Conservation (phyloP, 192 early-diverging fungal species). For the Backusella macrospora region DNA sequence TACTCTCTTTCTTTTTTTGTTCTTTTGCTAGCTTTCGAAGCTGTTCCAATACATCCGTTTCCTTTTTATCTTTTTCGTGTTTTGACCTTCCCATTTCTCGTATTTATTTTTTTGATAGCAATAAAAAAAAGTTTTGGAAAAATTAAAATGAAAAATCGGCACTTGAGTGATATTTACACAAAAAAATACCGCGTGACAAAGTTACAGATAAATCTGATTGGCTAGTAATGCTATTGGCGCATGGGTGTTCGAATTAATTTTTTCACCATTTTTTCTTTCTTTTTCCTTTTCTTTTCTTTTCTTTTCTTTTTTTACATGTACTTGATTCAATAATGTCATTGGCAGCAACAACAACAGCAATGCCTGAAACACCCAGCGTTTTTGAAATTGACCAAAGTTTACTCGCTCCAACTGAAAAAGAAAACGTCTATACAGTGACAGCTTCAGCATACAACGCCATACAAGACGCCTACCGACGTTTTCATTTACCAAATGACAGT, state of each 20-base stretch:
- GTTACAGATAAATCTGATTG: neutral
- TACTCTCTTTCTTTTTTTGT: constrained; percentile 26
- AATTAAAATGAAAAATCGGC: neutral
- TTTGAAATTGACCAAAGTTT: neutral
- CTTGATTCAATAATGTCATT: neutral
- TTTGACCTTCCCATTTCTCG: neutral
- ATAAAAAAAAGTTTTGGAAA: neutral
- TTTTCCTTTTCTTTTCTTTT: neutral
- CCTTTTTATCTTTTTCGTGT: constrained; percentile 4
- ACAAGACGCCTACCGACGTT: constrained; percentile 45
- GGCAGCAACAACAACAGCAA: neutral
- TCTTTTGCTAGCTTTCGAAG: constrained; percentile 25
- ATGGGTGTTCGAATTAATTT: neutral
- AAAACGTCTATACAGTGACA: constrained; percentile 42
- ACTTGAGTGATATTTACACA: neutral
- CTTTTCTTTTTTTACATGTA: constrained; percentile 16
- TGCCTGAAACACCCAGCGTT: neutral
- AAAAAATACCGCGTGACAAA: neutral
- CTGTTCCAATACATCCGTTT: constrained; percentile 7
- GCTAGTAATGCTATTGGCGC: neutral
- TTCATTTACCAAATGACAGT: constrained; percentile 51
- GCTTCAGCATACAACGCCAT: constrained; percentile 44
- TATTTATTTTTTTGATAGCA: neutral
- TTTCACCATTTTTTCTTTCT: neutral
- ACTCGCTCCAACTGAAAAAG: neutral